These are phyloP conservation scores for Blepharisma undulans DNA, from an alignment of 169 alveolate genomes.

Conservation along the genomic window DNA sequence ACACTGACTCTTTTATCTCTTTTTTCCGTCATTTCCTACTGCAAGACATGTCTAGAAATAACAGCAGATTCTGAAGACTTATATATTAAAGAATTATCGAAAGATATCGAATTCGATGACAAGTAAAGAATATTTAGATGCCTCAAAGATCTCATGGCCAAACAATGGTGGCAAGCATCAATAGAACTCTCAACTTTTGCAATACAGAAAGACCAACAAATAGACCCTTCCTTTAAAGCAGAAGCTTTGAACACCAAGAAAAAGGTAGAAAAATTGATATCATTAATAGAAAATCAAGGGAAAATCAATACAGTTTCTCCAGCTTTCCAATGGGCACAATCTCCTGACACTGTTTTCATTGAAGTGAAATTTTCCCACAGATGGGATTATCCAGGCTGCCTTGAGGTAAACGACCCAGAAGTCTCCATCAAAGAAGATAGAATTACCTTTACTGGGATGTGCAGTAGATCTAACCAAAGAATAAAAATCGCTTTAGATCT, in stretches of 20 bases:
- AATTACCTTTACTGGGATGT: conserved; percentile 5
- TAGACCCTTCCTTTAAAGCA: conserved; percentile 10
- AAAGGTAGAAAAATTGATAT: conserved; percentile 48
- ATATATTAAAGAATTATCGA: background rate
- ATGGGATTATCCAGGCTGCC: conserved; percentile 92
- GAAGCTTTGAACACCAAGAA: background rate
- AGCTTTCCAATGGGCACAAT: conserved; percentile 97
- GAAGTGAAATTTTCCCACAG: conserved; percentile 93
- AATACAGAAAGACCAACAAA: background rate
- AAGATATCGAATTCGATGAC: background rate
- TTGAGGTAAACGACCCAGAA: conserved; percentile 42
- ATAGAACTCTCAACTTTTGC: background rate
- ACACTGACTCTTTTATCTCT: background rate
- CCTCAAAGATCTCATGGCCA: background rate
- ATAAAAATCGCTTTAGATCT: background rate
- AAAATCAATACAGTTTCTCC: conserved; percentile 79
- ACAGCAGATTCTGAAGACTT: background rate
- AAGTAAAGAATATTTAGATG: background rate
- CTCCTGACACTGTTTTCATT: conserved; percentile 86
- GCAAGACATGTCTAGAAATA: background rate
- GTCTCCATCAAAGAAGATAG: conserved; percentile 39
- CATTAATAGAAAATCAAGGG: conserved; percentile 46
- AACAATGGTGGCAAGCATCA: background rate
- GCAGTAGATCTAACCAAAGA: conserved; percentile 11
- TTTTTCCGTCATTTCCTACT: background rate